Conservation (phyloP, 306 rosid genomes). For the Sindora glabra region DNA sequence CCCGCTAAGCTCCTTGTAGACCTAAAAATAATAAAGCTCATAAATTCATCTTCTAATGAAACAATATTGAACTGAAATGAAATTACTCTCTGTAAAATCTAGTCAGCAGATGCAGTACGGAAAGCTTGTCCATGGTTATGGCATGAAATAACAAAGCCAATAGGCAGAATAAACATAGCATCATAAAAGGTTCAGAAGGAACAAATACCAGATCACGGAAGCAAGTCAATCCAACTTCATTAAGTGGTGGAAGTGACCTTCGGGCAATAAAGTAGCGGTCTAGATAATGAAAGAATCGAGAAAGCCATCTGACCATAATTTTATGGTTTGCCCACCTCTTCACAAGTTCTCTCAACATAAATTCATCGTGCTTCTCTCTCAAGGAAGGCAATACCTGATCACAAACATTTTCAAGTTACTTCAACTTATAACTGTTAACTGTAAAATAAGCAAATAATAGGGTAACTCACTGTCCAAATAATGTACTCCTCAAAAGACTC, state of each 20-base stretch:
- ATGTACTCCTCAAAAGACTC: conserved; percentile 62
- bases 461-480: conserved; percentile 32
- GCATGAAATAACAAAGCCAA: not conserved
- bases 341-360: conserved; percentile 74
- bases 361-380: conserved; percentile 73
- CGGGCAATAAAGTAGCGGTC: conserved; percentile 74
- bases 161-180: not conserved
- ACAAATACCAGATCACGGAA: conserved; percentile 65
- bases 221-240: conserved; percentile 73
- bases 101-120: not conserved
- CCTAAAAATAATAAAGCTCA: conserved; percentile 36
- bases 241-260: conserved; percentile 66
- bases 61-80: not conserved
- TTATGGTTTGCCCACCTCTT: conserved; percentile 74
- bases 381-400: conserved; percentile 72
- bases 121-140: not conserved
- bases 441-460: not conserved
- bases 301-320: conserved; percentile 68
- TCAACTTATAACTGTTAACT: no score
- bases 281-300: conserved; percentile 61
- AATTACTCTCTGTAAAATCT: not conserved
- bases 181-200: not conserved
- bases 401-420: no score
- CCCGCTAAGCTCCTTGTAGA: conserved; percentile 61
- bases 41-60: not conserved